These are phyloP conservation scores for Psidium friedrichsthalianum DNA, from an alignment of 345 rosid genomes.

Conservation along the genomic window DNA sequence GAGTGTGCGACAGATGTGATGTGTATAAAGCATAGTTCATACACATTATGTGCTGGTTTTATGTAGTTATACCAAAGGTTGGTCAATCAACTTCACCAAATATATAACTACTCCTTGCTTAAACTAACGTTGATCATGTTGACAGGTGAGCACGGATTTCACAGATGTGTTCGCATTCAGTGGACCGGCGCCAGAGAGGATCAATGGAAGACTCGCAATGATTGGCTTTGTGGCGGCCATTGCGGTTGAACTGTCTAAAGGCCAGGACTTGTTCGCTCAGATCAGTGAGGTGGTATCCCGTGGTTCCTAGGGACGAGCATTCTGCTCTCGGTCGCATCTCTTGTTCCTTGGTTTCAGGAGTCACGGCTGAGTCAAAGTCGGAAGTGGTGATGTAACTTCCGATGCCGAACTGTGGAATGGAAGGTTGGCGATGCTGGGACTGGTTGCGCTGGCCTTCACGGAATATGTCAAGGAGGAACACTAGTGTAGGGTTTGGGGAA, in stretches of 20 bases:
- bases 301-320: slow-evolving; percentile 53
- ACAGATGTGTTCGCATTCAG: slow-evolving; percentile 63
- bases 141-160: slow-evolving; percentile 45
- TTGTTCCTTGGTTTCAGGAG: slow-evolving; percentile 54
- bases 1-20: too few species aligned
- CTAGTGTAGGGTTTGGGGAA: slow-evolving; percentile 17
- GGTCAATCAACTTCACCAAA: too few species aligned
- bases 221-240: slow-evolving; percentile 67
- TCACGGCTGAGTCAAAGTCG: slow-evolving; percentile 40
- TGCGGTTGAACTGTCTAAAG: slow-evolving; percentile 54
- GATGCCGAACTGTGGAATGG: slow-evolving; percentile 86
- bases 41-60: too few species aligned
- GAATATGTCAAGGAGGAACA: slow-evolving; percentile 55
- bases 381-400: slow-evolving; percentile 58
- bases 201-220: slow-evolving; percentile 87
- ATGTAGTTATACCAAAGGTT: too few species aligned
- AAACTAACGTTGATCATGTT: background rate
- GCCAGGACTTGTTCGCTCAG: slow-evolving; percentile 57
- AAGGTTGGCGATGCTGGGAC: slow-evolving; percentile 71
- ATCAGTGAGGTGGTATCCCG: slow-evolving; percentile 45
- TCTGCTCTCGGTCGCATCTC: slow-evolving; percentile 49
- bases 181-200: slow-evolving; percentile 91
- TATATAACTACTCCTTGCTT: too few species aligned
- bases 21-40: too few species aligned
- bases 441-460: slow-evolving; percentile 64